Evolutionary conservation across 2,329 filamentous ascomycete genomes (phyloP).

Genomic region (Endoconidiophora polonica): DNA sequence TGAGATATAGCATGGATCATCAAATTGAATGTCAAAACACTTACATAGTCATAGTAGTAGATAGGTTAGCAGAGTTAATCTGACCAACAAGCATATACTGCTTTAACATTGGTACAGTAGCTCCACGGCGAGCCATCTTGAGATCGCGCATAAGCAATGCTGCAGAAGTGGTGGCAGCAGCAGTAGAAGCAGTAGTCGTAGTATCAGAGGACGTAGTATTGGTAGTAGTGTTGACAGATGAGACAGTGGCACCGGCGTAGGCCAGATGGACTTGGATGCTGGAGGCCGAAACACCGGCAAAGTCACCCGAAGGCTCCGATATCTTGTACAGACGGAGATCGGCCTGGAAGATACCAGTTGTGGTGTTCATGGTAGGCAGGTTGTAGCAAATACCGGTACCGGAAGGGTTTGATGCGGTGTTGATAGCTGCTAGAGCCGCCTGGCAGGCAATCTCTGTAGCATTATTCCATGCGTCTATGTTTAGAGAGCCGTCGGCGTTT

Average conservation of each 20-base stretch:
- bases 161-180: neutral
- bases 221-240: constrained; percentile 23
- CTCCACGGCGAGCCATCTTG: constrained; percentile 13
- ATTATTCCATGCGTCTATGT: constrained; percentile 39
- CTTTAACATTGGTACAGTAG: constrained; percentile 30
- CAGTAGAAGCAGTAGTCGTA: neutral
- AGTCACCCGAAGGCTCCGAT: constrained; percentile 37
- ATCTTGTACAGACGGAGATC: constrained; percentile 62
- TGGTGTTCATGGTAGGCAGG: constrained; percentile 50
- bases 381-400: constrained; percentile 76
- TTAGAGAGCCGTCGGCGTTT: constrained; percentile 28
- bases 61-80: constrained; percentile 42
- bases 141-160: constrained; percentile 9
- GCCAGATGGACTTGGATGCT: constrained; percentile 38
- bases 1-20: neutral
- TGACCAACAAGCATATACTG: constrained; percentile 52
- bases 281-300: constrained; percentile 32
- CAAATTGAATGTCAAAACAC: constrained; percentile 17
- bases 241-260: constrained; percentile 38
- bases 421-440: constrained; percentile 35
- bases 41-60: constrained; percentile 42
- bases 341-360: constrained; percentile 55
- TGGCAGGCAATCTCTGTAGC: constrained; percentile 43
- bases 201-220: constrained; percentile 14
- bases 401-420: constrained; percentile 50